Evolutionary conservation across 2,329 filamentous ascomycete species (phyloP).

Genomic region (Zelopaecilomyces penicillatus): DNA sequence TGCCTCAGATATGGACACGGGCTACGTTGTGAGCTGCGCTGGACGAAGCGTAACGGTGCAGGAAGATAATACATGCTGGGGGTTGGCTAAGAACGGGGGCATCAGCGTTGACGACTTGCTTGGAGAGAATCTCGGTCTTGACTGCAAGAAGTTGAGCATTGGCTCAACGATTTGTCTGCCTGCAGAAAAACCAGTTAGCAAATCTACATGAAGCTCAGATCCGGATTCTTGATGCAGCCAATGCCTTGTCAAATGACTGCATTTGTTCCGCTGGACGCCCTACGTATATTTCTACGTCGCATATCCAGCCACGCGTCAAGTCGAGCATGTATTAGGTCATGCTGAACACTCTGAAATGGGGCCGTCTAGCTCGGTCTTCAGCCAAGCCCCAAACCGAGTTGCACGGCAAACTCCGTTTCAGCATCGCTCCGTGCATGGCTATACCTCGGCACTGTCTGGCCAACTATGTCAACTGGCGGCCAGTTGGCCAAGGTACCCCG

Average conservation of each 20-base stretch:
- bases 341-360: too few relatives aligned
- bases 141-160: conserved; percentile 37
- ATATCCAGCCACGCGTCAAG: too few relatives aligned
- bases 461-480: background rate
- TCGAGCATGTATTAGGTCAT: too few relatives aligned
- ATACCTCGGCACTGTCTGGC: conserved; percentile 3
- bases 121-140: conserved; percentile 34
- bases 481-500: too few relatives aligned
- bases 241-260: too few relatives aligned
- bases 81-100: conserved; percentile 34
- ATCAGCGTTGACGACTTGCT: conserved; percentile 38
- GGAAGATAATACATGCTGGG: conserved; percentile 46
- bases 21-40: conserved; percentile 17
- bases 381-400: too few relatives aligned
- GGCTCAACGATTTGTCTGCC: conserved; percentile 40
- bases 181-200: background rate
- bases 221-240: too few relatives aligned
- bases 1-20: conserved; percentile 6
- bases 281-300: too few relatives aligned
- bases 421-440: background rate
- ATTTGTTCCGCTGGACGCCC: too few relatives aligned
- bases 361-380: too few relatives aligned
- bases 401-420: too few relatives aligned
- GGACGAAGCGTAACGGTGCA: conserved; percentile 32
- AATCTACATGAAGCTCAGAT: background rate